Base-by-base conservation (phyloP, 352 stramenopile species). In the Globisporangium middletonii region DNA sequence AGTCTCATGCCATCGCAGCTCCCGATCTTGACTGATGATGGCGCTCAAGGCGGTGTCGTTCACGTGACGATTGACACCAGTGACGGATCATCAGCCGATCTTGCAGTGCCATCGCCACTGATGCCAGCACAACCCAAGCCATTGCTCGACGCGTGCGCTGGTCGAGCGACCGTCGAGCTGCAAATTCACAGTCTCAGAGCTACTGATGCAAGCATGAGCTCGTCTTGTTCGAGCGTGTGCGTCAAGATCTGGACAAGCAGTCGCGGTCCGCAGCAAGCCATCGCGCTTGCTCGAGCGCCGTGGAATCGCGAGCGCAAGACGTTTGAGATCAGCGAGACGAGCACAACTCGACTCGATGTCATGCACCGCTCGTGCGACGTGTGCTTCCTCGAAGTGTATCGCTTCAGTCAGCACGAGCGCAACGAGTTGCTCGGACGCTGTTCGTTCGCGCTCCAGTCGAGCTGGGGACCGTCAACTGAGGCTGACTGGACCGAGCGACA, bases 241-340 rank as follows among this genome's bases (percentile, higher is more conserved):
- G 28, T 52, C 9, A 55, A 55, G 59, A 37, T 64, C 27, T 64
- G 59, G 59, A 51, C 52, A 4, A 60, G 59, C 18, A 60, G 51
- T 26, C n/a, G 28, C 23, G 37, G 59, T n/a, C 51, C 28, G 4
- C 45, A 52, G 16, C 52, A 3, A 2, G 26, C 46, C 2, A 51
- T 47, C 19, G 55, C 28, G 28, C 50, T 47, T 5, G 23, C 37
- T 12, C 30, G 26, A 13, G 35, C 52, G 26, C 8, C 43, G 23
- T 64, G 45, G 59, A 8, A 56, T n/a, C 2, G 18, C 27, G 15
- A 13, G 8, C 8, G 7, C 8, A 18, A 12, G 26, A 18, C 48
- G 28, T 53, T 53, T 23, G 18, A n/a, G n/a, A 18, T 18, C 15
- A 27, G 2, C 6, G 30, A 27, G 30, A 43, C 37, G 30, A 37